Base-by-base conservation (phyloP, 805 yeast genomes). In the Candida ulmi region DNA sequence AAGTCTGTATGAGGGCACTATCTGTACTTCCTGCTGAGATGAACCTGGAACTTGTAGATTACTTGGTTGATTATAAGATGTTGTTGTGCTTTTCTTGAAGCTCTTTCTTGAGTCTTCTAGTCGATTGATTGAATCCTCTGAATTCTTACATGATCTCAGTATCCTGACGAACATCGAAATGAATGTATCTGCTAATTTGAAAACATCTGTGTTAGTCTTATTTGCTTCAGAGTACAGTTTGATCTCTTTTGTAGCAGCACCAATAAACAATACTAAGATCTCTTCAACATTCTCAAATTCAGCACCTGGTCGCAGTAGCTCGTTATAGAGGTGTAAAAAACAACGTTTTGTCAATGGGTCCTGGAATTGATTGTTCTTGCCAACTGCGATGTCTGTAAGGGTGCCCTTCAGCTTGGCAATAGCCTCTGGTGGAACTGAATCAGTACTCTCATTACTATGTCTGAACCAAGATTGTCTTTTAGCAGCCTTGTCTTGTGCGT, bases 281-380 rank as follows among this genome's bases (percentile, higher is more conserved):
- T 74, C 78, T 41, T 67, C 68, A 11, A 64, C 60, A 17, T 65
- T 64, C 13, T 51, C 57, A 31, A 60, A 36, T 1, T 42, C 23
- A 48, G 52, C 27, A 62, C 65, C 48, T 64, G 62, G 21, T 48
- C 58, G 4, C 28, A 80, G 61, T 23, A 78, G 49, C 33, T 78
- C 81, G 40, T 78, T 79, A 55, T 83, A 83, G 41, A 82, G 69
- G 19, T 84, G 72, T 19, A 83, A 57, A 34, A 81, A 65, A 37
- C 80, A 71, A 27, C 83, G 63, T 44, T 84, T 66, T 11, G 81
- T 69, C 40, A 71, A 60, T 5, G 72, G 77, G 37, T 74, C 77
- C 30, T 63, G 52, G 19, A 54, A 40, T 9, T 57, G 42, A 13
- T 52, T 59, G 29, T 50, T 54, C 41, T 63, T 57, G 21, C 69